Percentiles rank a stretch among this genome's conserved stretches.
These are phyloP conservation scores for Leccinum huronense DNA, from an alignment of 1,284 basidiomycete genomes.

Conservation along the genomic window DNA sequence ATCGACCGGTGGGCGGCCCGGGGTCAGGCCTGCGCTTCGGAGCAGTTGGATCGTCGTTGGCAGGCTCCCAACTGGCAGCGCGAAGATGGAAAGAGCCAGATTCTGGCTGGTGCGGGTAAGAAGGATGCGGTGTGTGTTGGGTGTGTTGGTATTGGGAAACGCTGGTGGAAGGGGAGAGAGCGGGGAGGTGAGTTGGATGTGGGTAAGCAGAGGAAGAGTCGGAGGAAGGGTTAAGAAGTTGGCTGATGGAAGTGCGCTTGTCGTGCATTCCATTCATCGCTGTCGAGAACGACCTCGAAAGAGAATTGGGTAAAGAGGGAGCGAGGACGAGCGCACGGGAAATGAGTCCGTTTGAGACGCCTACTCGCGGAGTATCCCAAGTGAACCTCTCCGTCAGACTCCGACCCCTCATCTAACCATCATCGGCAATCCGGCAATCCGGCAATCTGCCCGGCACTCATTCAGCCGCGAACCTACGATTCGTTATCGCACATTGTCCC, in stretches of 20 bases:
- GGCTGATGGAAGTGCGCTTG: conserved; percentile 52
- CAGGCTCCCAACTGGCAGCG: conserved; percentile 44
- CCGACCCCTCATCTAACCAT: conserved; percentile 22
- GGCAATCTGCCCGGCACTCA: conserved; percentile 21
- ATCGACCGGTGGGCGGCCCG: conserved; percentile 32
- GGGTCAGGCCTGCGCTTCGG: conserved; percentile 36
- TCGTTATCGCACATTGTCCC: conserved; percentile 9
- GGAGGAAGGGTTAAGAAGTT: conserved; percentile 49
- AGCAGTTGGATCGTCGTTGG: conserved; percentile 37
- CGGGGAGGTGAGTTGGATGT: conserved; percentile 32
- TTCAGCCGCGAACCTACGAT: conserved; percentile 32
- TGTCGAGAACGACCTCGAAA: conserved; percentile 12
- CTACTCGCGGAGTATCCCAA: conserved; percentile 35
- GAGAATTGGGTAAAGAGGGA: conserved; percentile 17
- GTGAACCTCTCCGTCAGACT: conserved; percentile 26
- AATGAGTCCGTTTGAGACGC: conserved; percentile 34
- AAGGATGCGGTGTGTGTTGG: conserved; percentile 27
- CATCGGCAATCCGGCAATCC: conserved; percentile 31
- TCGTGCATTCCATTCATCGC: conserved; percentile 50
- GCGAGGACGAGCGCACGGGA: conserved; percentile 24
- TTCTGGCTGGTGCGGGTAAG: conserved; percentile 33
- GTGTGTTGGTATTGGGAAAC: conserved; percentile 36
- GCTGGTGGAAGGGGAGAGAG: conserved; percentile 25
- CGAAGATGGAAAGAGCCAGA: conserved; percentile 40
- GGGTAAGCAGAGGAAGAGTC: conserved; percentile 35